Evolutionary conservation across 352 stramenopile species (phyloP).

Genomic region (Phytophthora chlamydospora): DNA sequence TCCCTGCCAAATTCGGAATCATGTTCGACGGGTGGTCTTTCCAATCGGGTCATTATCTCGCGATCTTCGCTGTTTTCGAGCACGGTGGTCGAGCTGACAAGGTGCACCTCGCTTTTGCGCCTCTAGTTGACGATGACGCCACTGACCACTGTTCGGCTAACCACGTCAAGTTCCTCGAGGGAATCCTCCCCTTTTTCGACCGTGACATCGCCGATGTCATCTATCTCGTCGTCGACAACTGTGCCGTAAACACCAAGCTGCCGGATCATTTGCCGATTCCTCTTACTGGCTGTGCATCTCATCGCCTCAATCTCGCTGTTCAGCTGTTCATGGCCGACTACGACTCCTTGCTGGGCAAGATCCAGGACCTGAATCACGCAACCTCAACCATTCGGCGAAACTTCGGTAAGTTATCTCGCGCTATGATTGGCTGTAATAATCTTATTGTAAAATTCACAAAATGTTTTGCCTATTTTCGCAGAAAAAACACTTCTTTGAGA

Average conservation of each 20-base stretch:
- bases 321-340: background rate
- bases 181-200: background rate
- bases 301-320: background rate
- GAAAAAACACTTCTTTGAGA: background rate
- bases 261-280: background rate
- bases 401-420: slow-evolving; percentile 4
- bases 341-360: background rate
- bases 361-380: slow-evolving; percentile 3
- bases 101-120: slow-evolving; percentile 2
- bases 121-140: slow-evolving; percentile 3
- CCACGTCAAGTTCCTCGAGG: slow-evolving; percentile 8
- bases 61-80: slow-evolving; percentile 7
- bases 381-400: slow-evolving; percentile 7
- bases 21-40: slow-evolving; percentile 1
- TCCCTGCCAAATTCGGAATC: slow-evolving; percentile 2
- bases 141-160: slow-evolving; percentile 2
- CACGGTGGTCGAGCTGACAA: slow-evolving; percentile 5
- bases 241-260: slow-evolving; percentile 3
- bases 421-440: background rate
- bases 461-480: too few relatives aligned
- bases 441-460: too few relatives aligned
- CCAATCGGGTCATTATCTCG: slow-evolving; percentile 5
- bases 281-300: slow-evolving; percentile 3
- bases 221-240: slow-evolving; percentile 7
- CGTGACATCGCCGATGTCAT: slow-evolving; percentile 1